phyloP scores from a whole-genome alignment of 2,329 filamentous ascomycete species.

The Xylariaceae sp. region DNA sequence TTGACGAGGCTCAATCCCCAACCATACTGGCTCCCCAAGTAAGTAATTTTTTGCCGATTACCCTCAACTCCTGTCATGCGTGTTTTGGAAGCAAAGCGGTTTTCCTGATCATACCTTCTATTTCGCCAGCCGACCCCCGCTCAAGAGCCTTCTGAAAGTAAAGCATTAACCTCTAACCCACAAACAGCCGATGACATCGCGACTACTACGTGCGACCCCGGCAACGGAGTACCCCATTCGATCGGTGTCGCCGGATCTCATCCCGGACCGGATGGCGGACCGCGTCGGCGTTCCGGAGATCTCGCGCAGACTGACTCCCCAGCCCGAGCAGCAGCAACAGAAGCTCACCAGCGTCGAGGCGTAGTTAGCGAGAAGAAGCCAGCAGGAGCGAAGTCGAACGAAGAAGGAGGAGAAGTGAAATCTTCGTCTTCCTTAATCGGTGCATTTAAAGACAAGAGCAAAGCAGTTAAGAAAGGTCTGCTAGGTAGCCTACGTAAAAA shows the following conservation, averaged over 20 bases:
- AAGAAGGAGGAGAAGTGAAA: background rate
- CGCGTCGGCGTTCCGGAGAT: constrained; percentile 47
- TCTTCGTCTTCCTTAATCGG: no score
- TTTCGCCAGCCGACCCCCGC: background rate
- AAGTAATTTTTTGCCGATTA: background rate
- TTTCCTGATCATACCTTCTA: background rate
- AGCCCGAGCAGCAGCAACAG: constrained; percentile 30
- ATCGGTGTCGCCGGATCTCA: constrained; percentile 52
- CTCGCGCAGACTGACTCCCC: constrained; percentile 29
- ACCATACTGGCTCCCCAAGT: constrained; percentile 47
- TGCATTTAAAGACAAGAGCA: no score
- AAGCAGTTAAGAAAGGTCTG: no score
- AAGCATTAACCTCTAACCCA: background rate
- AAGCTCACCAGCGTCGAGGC: constrained; percentile 30
- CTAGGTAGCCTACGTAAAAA: no score
- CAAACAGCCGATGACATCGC: constrained; percentile 44
- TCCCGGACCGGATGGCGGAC: constrained; percentile 59
- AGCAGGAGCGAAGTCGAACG: background rate
- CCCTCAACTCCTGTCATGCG: background rate
- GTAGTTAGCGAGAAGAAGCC: constrained; percentile 7
- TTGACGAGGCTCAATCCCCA: constrained; percentile 39
- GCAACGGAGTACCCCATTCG: constrained; percentile 50
- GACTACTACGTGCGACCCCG: constrained; percentile 49
- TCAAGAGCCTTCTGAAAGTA: background rate
- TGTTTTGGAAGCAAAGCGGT: background rate